Base-by-base conservation (phyloP, 495 filamentous ascomycete genomes). In the Penicillium odoratum region DNA sequence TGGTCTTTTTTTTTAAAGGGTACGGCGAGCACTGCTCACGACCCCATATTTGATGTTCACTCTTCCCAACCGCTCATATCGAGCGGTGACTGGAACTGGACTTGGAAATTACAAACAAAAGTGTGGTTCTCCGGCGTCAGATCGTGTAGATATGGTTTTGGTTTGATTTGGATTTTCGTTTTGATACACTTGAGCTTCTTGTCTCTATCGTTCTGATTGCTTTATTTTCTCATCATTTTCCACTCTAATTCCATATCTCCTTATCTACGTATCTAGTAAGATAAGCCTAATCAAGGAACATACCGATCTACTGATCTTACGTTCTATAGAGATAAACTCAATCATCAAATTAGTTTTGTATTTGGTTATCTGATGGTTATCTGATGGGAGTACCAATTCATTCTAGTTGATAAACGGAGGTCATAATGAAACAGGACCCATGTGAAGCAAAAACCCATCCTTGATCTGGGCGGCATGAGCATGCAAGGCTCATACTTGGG, bases 111-210 rank as follows among this genome's bases (percentile, higher is more conserved):
- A 57, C 48, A 55, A 58, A 68, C 45, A 67, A 66, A 70, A 67
- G 60, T 63, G 55, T 48, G 67, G 61, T 68, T 55, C 57, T 69
- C 57, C 40, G 68, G 68, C 69, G 67, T 72, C 60, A 53, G 58
- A 64, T 66, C 60, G 48, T 70, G 66, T 68, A 73, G 65, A 70
- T 69, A 72, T 56, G 62, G 59, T 51, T 59, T 64, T 59, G 40
- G 16, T 38, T 51, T 51, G 49, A 38, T 36, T 46, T 42, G 36
- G 36, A 16, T 53, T 57, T 50, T 33, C 48, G 48, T 50, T 52
- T 53, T 63, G 53, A 70, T 75, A 75, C 64, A 73, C 53, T 67
- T 63, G 43, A 58, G 49, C 51, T 62, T 60, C 50, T 57, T 55
- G 59, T 59, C 16, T 53, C 44, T 51, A 38, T 18, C 47, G 29